These are phyloP conservation scores for Ophiostoma piceae DNA, from an alignment of 2,329 filamentous ascomycete species.

Conservation along the genomic window DNA sequence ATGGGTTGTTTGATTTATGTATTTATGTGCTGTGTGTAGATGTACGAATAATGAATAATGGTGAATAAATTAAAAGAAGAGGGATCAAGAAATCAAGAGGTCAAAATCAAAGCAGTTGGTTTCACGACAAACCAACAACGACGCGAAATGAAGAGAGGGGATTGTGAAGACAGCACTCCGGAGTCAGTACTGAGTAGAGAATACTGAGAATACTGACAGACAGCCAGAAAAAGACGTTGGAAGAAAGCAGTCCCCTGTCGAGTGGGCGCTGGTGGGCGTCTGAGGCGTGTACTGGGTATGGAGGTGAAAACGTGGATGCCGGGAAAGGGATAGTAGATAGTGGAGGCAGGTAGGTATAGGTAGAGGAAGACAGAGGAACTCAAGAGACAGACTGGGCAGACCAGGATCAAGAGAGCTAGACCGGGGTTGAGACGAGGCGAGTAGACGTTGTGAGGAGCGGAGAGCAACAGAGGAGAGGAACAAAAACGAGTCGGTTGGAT, in stretches of 20 bases:
- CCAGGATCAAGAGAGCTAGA: not conserved
- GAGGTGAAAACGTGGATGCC: conserved; percentile 3
- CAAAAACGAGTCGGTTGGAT: not conserved
- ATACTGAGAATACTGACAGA: not conserved
- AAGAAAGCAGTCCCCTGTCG: conserved; percentile 1
- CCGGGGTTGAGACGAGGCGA: not conserved
- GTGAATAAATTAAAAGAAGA: not conserved
- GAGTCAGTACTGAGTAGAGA: not conserved
- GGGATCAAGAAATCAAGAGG: not conserved
- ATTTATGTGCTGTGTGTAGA: too few relatives aligned
- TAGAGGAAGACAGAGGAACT: too few relatives aligned
- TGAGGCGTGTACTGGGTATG: not conserved
- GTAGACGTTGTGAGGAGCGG: not conserved
- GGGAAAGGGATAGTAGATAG: not conserved
- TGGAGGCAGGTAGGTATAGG: not conserved
- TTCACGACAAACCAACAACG: not conserved
- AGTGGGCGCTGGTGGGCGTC: not conserved
- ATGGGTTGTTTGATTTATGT: too few relatives aligned
- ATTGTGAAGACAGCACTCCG: too few relatives aligned
- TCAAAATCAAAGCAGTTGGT: not conserved
- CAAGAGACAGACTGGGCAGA: not conserved
- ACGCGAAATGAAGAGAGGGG: not conserved
- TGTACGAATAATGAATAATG: not conserved
- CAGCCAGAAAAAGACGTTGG: not conserved
- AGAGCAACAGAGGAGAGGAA: not conserved